These are phyloP conservation scores for Pontederia crassipes DNA, from an alignment of 176 grass and related monocot species.

Conservation along the genomic window DNA sequence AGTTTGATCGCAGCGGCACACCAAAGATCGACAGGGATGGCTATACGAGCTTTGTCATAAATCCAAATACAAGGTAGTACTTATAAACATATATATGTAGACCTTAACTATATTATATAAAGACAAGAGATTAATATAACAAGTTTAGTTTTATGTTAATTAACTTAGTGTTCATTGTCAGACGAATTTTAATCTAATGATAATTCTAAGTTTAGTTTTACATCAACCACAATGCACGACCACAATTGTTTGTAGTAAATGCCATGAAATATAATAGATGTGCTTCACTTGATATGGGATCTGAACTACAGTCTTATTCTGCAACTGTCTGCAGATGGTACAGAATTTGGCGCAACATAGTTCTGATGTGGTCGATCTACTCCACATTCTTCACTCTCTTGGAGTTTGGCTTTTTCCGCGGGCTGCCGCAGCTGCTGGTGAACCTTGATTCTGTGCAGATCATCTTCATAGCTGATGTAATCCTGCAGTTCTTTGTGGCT, in stretches of 20 bases:
- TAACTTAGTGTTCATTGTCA: no score
- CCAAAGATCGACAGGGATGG: constrained; percentile 34
- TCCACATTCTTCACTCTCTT: constrained; percentile 83
- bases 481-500: constrained; percentile 57
- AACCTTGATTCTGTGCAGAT: constrained; percentile 72
- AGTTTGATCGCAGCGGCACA: constrained; percentile 32
- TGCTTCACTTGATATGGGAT: not conserved
- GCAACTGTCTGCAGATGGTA: constrained; percentile 37
- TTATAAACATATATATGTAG: not conserved
- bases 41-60: constrained; percentile 48
- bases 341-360: constrained; percentile 48
- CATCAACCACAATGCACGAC: no score
- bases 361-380: constrained; percentile 78
- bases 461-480: constrained; percentile 69
- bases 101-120: not conserved
- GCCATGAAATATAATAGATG: not conserved
- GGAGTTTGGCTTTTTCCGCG: constrained; percentile 76
- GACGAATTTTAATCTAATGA: no score
- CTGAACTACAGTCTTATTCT: not conserved
- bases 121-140: not conserved
- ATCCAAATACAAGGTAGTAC: constrained; percentile 77
- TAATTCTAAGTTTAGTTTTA: no score
- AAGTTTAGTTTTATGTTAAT: no score
- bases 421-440: constrained; percentile 42
- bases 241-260: no score